Evolutionary conservation across 345 rosid species (phyloP), one percentile per base, ranked within the genome.

Genomic region (Bruguiera sexangula): DNA sequence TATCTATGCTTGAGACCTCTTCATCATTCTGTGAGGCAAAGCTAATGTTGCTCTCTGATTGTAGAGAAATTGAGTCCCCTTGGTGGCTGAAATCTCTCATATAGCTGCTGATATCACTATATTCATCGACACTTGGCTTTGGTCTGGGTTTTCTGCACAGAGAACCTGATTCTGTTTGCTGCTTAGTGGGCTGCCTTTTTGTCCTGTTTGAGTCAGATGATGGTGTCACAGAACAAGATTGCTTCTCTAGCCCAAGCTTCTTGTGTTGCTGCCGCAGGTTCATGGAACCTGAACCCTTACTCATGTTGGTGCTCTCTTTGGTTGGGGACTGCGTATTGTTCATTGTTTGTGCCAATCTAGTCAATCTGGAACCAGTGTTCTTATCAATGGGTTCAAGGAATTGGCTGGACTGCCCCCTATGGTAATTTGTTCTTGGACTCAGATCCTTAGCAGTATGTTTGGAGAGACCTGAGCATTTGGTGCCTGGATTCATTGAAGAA

Each of bases 1-100:
- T 82, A 67, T 83, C 83, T 36, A 69, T 73, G 82, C 92, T 91
- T 66, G 87, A 82, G 69, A 88, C 86, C 81, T 91, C 95, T 46
- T 53, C 80, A 55, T 88, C 97, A 67, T 75, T 75, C 72, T 74
- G 78, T 27, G 95, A 85, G 70, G 80, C 84, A 55, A 70, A 71
- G 73, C 87, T 88, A 65, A 56, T 69, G 60, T 78, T 82, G 81
- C 89, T 84, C 31, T 85, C 96, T 15, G 96, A 88, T 77, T 79
- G 81, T 72, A 71, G 66, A 8, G 88, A 82, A 62, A 70, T 69
- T n/a, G 67, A 66, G 70, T 87, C 86, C 19, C 70, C 81, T 34
- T 71, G 82, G 66, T 82, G 70, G 21, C 73, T 86, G 31, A 82
- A 73, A 69, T 88, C 83, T 77, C 87, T 84, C 63, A 70, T 37